Conservation (phyloP, 441 rosid species). For the Erysimum pusillum region DNA sequence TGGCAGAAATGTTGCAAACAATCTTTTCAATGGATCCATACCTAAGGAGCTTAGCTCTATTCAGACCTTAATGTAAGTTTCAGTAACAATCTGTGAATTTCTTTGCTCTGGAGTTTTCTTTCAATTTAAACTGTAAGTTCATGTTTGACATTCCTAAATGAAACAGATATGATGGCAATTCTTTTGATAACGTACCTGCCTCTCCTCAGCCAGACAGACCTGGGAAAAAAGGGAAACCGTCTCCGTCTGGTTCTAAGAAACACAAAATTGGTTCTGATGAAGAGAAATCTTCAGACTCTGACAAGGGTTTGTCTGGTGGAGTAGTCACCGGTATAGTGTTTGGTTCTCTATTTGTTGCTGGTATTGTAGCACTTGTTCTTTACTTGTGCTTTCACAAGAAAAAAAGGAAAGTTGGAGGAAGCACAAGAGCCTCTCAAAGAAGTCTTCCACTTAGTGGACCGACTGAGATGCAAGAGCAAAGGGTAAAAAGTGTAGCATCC, state of each 20-base stretch:
- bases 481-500: constrained; percentile 70
- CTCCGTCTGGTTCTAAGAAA: constrained; percentile 57
- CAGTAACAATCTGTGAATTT: constrained; percentile 23
- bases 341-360: constrained; percentile 65
- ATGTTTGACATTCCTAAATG: constrained; percentile 36
- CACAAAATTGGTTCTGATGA: constrained; percentile 45
- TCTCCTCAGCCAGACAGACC: constrained; percentile 78
- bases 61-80: constrained; percentile 73
- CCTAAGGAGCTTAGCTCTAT: constrained; percentile 77
- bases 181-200: constrained; percentile 84
- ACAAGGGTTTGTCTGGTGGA: constrained; percentile 65
- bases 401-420: constrained; percentile 56
- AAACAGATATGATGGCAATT: constrained; percentile 86
- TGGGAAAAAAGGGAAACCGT: constrained; percentile 51
- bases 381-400: constrained; percentile 62
- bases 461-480: constrained; percentile 69
- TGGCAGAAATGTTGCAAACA: constrained; percentile 90
- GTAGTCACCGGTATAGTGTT: constrained; percentile 69
- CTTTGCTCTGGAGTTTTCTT: not conserved
- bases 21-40: constrained; percentile 89
- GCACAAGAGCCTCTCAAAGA: constrained; percentile 58
- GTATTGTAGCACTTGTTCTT: constrained; percentile 58
- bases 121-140: constrained; percentile 13
- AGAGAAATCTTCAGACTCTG: constrained; percentile 57
- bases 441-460: constrained; percentile 61